These are phyloP conservation scores for Wallacemonas sp. DNA, from an alignment of 208 protist genomes.

Conservation along the genomic window DNA sequence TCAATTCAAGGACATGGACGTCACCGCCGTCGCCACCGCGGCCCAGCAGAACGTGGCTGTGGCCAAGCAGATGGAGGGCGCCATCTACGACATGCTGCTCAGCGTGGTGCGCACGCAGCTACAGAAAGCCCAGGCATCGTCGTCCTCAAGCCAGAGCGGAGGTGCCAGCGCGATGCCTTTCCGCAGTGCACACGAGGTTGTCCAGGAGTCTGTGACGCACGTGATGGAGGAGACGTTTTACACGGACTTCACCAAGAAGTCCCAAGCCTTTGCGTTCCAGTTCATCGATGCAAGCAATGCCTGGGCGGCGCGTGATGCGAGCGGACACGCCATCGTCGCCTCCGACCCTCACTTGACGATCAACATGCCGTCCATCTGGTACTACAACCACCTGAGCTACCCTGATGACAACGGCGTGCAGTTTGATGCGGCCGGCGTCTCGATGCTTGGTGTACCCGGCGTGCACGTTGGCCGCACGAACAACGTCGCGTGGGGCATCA, in stretches of 20 bases:
- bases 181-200: constrained; percentile 9
- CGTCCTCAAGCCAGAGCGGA: neutral
- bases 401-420: constrained; percentile 14
- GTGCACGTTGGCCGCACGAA: constrained; percentile 47
- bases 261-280: constrained; percentile 28
- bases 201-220: constrained; percentile 12
- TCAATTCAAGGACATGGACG: neutral
- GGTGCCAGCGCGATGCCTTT: neutral
- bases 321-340: constrained; percentile 30
- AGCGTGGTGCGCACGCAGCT: constrained; percentile 14
- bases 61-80: constrained; percentile 10
- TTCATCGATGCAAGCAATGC: constrained; percentile 51
- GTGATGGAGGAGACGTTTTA: constrained; percentile 10
- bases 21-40: neutral
- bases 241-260: constrained; percentile 1
- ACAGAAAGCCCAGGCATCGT: neutral
- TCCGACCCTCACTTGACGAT: constrained; percentile 62
- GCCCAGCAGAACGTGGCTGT: neutral
- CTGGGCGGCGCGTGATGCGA: constrained; percentile 34
- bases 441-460: constrained; percentile 41
- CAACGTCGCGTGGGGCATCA: constrained; percentile 58
- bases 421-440: constrained; percentile 46
- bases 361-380: constrained; percentile 58
- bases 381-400: constrained; percentile 51
- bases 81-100: constrained; percentile 30